phyloP scores from a whole-genome alignment of 2,329 filamentous ascomycete species.

The Epichloe sp. region DNA sequence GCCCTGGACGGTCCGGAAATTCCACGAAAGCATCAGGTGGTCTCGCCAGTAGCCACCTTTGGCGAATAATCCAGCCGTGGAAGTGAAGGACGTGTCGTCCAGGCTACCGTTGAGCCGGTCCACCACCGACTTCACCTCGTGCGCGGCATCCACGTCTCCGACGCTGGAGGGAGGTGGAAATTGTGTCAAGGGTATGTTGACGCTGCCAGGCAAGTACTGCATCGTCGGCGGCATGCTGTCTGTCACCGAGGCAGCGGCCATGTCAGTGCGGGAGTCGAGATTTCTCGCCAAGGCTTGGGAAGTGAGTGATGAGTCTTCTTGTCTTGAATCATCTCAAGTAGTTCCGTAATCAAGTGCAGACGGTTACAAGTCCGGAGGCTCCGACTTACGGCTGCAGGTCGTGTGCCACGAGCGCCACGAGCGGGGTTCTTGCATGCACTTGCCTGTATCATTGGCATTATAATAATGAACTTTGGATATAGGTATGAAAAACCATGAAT shows the following conservation, averaged over 20 bases:
- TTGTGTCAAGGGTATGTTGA: constrained; percentile 36
- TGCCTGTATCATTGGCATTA: too few relatives aligned
- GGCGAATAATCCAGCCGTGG: constrained; percentile 26
- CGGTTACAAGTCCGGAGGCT: too few relatives aligned
- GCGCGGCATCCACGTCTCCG: constrained; percentile 19
- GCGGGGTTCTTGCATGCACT: too few relatives aligned
- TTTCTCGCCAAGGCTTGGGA: not conserved
- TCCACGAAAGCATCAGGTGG: constrained; percentile 43
- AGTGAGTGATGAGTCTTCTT: too few relatives aligned
- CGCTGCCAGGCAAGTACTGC: constrained; percentile 31
- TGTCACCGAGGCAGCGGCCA: not conserved
- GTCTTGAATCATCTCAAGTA: too few relatives aligned
- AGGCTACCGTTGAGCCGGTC: constrained; percentile 28
- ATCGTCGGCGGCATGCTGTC: not conserved
- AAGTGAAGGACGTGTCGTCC: constrained; percentile 18
- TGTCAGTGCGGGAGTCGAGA: not conserved
- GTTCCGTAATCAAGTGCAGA: too few relatives aligned
- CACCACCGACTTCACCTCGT: constrained; percentile 26
- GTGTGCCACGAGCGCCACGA: too few relatives aligned
- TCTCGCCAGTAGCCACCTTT: constrained; percentile 44
- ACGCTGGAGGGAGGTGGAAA: constrained; percentile 22
- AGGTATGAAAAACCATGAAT: too few relatives aligned
- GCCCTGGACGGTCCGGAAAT: constrained; percentile 37
- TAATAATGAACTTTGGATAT: too few relatives aligned
- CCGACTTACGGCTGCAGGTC: too few relatives aligned